Percentiles rank a stretch among this genome's conserved stretches.
phyloP scores from a whole-genome alignment of 2,329 filamentous ascomycete genomes.

The Xylaria multiplex region DNA sequence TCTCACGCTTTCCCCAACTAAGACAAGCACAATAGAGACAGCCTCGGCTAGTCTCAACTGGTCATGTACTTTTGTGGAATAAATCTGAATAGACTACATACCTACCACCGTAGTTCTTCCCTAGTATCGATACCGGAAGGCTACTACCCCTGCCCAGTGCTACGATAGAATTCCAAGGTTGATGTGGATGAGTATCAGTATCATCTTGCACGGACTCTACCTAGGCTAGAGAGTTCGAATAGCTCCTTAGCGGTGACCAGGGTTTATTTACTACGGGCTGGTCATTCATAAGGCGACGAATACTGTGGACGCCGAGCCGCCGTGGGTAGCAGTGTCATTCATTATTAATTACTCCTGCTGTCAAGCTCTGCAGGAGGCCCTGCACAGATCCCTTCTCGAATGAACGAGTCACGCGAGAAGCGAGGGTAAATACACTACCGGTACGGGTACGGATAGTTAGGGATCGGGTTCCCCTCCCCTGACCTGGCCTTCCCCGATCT shows the following conservation, averaged over 20 bases:
- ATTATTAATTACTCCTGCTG: neutral
- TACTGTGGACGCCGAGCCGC: slow-evolving; percentile 1
- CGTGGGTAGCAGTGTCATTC: slow-evolving; percentile 2
- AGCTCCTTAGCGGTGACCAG: neutral
- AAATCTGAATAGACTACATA: neutral
- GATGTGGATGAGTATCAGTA: neutral
- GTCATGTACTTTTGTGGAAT: slow-evolving; percentile 9
- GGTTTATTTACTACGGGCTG: neutral
- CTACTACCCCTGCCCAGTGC: slow-evolving; percentile 14
- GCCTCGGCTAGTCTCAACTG: slow-evolving; percentile 23
- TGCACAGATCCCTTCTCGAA: slow-evolving; percentile 6
- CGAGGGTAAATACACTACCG: neutral
- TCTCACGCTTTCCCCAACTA: slow-evolving; percentile 30
- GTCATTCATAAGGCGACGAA: neutral
- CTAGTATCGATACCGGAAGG: slow-evolving; percentile 11
- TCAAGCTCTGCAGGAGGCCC: neutral
- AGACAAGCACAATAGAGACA: slow-evolving; percentile 14
- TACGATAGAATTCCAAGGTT: slow-evolving; percentile 10
- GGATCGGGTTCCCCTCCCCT: slow-evolving; percentile 22
- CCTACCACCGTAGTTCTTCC: slow-evolving; percentile 7
- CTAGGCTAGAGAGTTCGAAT: neutral
- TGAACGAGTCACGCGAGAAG: neutral
- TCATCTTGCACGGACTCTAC: neutral
- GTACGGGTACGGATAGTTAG: slow-evolving; percentile 10
- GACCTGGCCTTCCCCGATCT: slow-evolving; percentile 20